Evolutionary conservation across 73 alveolate species (phyloP).

Genomic region (Strombidium stylifer): DNA sequence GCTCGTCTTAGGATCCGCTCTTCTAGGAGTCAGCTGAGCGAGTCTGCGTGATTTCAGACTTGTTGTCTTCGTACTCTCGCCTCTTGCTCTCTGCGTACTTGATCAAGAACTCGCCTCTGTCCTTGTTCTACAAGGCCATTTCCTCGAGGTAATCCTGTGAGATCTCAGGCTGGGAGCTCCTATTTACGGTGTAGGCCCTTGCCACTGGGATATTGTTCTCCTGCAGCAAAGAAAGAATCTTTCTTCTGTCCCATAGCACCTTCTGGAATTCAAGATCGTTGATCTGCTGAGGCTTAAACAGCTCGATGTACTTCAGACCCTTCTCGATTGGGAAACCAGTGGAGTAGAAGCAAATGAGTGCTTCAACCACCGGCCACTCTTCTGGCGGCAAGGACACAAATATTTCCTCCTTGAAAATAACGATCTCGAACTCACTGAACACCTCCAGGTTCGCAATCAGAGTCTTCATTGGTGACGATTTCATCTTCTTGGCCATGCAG

Average conservation of each 20-base stretch:
- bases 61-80: not conserved
- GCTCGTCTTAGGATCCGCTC: too few species aligned
- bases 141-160: conserved; percentile 38
- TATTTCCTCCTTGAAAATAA: conserved; percentile 77
- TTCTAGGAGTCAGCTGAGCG: not conserved
- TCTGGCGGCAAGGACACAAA: conserved; percentile 77
- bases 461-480: conserved; percentile 78
- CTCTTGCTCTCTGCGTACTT: conserved; percentile 35
- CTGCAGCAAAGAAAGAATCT: conserved; percentile 67
- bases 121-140: conserved; percentile 20
- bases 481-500: conserved; percentile 81
- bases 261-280: conserved; percentile 86
- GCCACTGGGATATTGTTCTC: conserved; percentile 75
- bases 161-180: conserved; percentile 48
- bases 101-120: conserved; percentile 43
- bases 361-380: conserved; percentile 93
- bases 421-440: conserved; percentile 67
- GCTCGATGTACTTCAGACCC: conserved; percentile 78
- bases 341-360: conserved; percentile 85
- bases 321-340: conserved; percentile 91
- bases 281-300: conserved; percentile 83
- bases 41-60: not conserved
- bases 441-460: conserved; percentile 62
- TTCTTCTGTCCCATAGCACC: conserved; percentile 90
- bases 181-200: conserved; percentile 61